Evolutionary conservation across 495 filamentous ascomycete genomes (phyloP).

Genomic region (Cladorrhinum samala): DNA sequence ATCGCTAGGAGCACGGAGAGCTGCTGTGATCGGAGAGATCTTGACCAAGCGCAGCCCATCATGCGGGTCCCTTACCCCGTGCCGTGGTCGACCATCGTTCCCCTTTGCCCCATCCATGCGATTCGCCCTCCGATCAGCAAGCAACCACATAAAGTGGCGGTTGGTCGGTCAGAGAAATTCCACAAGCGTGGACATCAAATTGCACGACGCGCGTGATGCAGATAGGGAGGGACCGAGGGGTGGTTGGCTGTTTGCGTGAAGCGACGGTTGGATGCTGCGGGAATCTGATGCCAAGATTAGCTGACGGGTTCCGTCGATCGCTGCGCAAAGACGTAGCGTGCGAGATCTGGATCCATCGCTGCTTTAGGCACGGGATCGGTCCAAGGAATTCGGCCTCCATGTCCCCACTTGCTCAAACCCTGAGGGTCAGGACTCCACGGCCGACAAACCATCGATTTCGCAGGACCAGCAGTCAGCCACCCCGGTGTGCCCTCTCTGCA

Average conservation of each 20-base stretch:
- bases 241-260: not conserved
- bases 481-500: no score
- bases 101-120: not conserved
- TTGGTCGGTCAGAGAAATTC: no score
- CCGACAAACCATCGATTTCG: not conserved
- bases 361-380: not conserved
- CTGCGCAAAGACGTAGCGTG: not conserved
- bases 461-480: no score
- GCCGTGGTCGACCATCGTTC: not conserved
- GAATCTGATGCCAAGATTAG: not conserved
- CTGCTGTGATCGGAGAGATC: conserved; percentile 6
- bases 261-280: not conserved
- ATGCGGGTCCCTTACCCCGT: not conserved
- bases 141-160: not conserved
- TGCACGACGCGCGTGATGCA: no score
- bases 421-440: not conserved
- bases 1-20: not conserved
- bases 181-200: no score
- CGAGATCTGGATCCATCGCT: not conserved
- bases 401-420: no score
- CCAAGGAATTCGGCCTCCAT: not conserved
- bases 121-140: not conserved
- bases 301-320: not conserved
- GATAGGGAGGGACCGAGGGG: no score
- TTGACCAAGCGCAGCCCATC: not conserved